Base-by-base conservation (phyloP, 805 yeast genomes). In the Ogataea pini region DNA sequence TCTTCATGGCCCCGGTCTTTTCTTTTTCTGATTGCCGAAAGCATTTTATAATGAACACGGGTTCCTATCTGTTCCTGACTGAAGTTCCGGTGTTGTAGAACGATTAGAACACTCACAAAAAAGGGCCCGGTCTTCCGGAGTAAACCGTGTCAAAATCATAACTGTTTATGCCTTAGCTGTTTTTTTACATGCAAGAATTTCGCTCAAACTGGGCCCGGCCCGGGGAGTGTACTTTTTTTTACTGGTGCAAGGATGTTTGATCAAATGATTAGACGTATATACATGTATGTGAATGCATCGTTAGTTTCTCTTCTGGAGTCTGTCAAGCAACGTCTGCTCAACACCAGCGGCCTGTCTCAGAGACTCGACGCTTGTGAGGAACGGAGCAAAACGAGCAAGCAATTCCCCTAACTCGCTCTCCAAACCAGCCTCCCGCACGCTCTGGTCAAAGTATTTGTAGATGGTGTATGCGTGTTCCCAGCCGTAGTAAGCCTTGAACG, bases 391-490 rank as follows among this genome's bases (percentile, higher is more conserved):
- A 24, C 42, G 27, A 17, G 42, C 38, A 28, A 53, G 34, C 16
- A 59, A 37, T 7, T 44, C 44, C 13, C 36, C 20, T 32, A 36
- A 51, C 16, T 49, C 32, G 10, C 45, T 32, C 27, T 52, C 56
- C n/a, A 41, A 47, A 8, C 56, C 56, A 12, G 50, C 45, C 9
- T 47, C 33, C 9, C 7, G 22, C 12, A 58, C 54, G 16, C 54
- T 47, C 29, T 40, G 33, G 38, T 49, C 44, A 20, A 60, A 50
- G 24, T 48, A 43, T 29, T 51, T 56, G 46, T 49, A 36, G 9
- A 59, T 41, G 13, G 51, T 43, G 45, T 58, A 60, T 12, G 52
- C 48, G 42, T 57, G 59, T 31, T 56, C 53, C 46, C 51, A 49
- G 32, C 53, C 39, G 12, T 44, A 34, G 28, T 43, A 54, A 33